Evolutionary conservation across 2,329 filamentous ascomycete species (phyloP).

Genomic region (Sporothrix brunneoviolacea): DNA sequence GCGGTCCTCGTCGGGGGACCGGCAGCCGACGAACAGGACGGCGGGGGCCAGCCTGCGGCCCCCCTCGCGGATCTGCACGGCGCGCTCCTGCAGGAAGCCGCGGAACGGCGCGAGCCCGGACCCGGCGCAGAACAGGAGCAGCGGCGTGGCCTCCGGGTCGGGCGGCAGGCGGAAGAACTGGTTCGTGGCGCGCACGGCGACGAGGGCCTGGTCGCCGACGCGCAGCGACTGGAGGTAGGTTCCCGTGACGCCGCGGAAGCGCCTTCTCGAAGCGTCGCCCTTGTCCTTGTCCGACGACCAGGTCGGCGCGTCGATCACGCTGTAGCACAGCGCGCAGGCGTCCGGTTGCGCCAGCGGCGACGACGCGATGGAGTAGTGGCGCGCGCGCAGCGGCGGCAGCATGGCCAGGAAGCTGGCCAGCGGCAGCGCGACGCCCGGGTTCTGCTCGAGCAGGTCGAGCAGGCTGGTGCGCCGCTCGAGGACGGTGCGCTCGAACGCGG

Average conservation of each 20-base stretch:
- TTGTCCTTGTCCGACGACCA: no score
- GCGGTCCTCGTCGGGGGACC: conserved; percentile 13
- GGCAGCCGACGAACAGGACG: conserved; percentile 19
- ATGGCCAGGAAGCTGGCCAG: conserved; percentile 55
- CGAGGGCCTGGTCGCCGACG: conserved; percentile 40
- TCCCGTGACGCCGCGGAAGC: conserved; percentile 52
- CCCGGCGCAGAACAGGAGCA: conserved; percentile 46
- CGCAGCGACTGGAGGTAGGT: conserved; percentile 50
- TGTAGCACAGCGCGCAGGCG: conserved; percentile 58
- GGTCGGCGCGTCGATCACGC: conserved; percentile 56
- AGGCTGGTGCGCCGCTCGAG: conserved; percentile 24
- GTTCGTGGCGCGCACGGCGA: conserved; percentile 43
- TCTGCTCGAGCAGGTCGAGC: conserved; percentile 56
- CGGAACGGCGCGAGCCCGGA: conserved; percentile 56
- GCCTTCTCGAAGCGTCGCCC: not conserved
- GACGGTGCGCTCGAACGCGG: not conserved
- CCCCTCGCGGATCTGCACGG: conserved; percentile 41
- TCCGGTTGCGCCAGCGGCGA: conserved; percentile 50
- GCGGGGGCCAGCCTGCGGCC: conserved; percentile 14
- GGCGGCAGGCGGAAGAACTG: conserved; percentile 41
- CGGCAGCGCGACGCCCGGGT: conserved; percentile 45
- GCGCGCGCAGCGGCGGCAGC: conserved; percentile 53
- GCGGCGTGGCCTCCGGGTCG: conserved; percentile 37
- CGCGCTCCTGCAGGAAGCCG: conserved; percentile 56
- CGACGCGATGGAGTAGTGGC: conserved; percentile 59